Evolutionary conservation across 768 basidiomycete species (phyloP), one percentile per base, ranked within the genome.

Genomic region (Russula olivacea): DNA sequence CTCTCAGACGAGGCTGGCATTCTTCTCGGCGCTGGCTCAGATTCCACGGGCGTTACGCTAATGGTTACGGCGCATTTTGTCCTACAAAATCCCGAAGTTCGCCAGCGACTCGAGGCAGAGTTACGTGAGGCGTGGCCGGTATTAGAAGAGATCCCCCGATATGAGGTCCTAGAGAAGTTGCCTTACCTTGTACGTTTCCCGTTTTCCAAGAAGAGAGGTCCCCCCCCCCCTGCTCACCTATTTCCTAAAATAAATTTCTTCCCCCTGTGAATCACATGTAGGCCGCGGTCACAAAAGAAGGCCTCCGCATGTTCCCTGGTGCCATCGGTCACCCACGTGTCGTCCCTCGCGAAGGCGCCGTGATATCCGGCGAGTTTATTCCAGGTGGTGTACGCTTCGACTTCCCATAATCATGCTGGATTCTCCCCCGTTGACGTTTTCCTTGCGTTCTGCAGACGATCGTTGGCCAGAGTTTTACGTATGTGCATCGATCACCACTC

Each of bases 271-370:
- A 52, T 19, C 36, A 17, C 28, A 28, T 28, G n/a, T 57, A 81
- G 80, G 78, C 76, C 1, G 79, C 79, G 6, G 78, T 81, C 34
- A 73, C 80, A 34, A 80, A 80, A 61, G 80, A 81, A 67, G 73
- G 78, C 0, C 71, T 81, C 49, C 71, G 80, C 28, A 71, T 80
- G 64, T 71, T 74, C 30, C 74, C 76, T 60, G 78, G 79, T 11
- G 68, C 77, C 3, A 72, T 76, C 14, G 74, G 76, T 6, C 70
- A 79, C 41, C 74, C 78, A 19, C 72, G 80, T 36, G 68, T 80
- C 32, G 75, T 80, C 7, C 75, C 75, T 3, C 72, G 71, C 4
- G 61, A 69, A 17, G 73, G 72, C 28, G 68, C 74, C 0, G 63
- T 69, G 28, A 77, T 82, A 15, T 70, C 69, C 23, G 79, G 78